These are phyloP conservation scores for Tubosaeta sp. DNA, from an alignment of 768 basidiomycete genomes.

Conservation along the genomic window DNA sequence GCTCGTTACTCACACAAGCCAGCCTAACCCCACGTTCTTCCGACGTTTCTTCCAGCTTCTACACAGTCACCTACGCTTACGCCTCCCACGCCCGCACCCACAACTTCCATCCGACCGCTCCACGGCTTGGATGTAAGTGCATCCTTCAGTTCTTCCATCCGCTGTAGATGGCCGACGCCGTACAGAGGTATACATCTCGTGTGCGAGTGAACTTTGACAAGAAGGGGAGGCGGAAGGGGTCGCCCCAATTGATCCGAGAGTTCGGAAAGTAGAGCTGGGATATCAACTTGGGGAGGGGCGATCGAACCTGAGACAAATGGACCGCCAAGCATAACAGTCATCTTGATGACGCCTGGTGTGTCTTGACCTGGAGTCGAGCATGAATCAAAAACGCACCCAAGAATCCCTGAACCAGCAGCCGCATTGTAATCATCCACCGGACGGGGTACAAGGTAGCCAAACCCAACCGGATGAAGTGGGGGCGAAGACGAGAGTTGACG, in stretches of 20 bases:
- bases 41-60: slow-evolving; percentile 61
- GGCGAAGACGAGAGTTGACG: slow-evolving; percentile 34
- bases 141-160: slow-evolving; percentile 57
- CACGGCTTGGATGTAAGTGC: slow-evolving; percentile 41
- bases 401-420: slow-evolving; percentile 42
- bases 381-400: slow-evolving; percentile 91
- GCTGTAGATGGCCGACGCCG: slow-evolving; percentile 62
- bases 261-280: slow-evolving; percentile 22
- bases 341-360: slow-evolving; percentile 52
- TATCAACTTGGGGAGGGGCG: slow-evolving; percentile 21
- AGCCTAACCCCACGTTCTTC: slow-evolving; percentile 36
- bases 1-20: slow-evolving; percentile 12
- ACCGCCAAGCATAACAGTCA: slow-evolving; percentile 90
- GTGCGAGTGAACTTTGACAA: slow-evolving; percentile 51
- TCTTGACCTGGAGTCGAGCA: slow-evolving; percentile 66
- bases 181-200: slow-evolving; percentile 75
- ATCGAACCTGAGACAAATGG: slow-evolving; percentile 42
- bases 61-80: slow-evolving; percentile 88
- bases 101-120: slow-evolving; percentile 51
- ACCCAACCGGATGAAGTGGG: slow-evolving; percentile 75
- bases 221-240: slow-evolving; percentile 52
- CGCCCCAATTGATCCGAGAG: slow-evolving; percentile 45
- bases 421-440: slow-evolving; percentile 51
- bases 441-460: slow-evolving; percentile 92
- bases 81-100: slow-evolving; percentile 84